Base-by-base conservation (phyloP, 257 asterid species). In the Nicotiana undulata region DNA sequence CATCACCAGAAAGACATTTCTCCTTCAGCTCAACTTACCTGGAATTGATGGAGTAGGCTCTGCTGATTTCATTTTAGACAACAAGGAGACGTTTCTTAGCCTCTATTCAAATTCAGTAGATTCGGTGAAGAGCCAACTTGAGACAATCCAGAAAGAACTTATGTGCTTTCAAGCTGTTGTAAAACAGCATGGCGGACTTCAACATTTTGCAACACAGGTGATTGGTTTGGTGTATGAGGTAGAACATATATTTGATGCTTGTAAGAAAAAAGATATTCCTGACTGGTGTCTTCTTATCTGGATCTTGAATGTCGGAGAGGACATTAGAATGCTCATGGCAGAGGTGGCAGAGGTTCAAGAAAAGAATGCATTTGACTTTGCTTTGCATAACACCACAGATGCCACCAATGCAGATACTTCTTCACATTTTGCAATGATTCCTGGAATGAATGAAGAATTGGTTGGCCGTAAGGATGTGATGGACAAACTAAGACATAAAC, bases 391-490 rank as follows among this genome's bases (percentile, higher is more conserved):
- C 63, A 55, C 58, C 11, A 9, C 18, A 37, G 51, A 55, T 31
- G 40, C 40, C 79, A 6, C 75, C 20, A 26, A 37, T 17, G 32
- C 60, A 11, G 32, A 26, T 44, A 67, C 32, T 63, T 29, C 32
- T 58, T 29, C 24, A 52, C 4, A 70, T 70, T 61, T 61, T 60
- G 26, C 75, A 46, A 56, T 20, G 51, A 37, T 7, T 7, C 20
- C 68, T 9, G 52, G 29, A 20, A 40, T 63, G 1, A 81, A 82
- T 4, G 82, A 82, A 8, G 59, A 65, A 7, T 15, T 56, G 12
- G 86, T 86, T 49, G 90, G 91, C 11, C 65, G 85, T 58, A 76
- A 74, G 37, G 76, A 66, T 7, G 80, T 80, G 32, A 64, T 10
- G 55, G 13, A 3, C 9, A 24, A 80, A n/a, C 46, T 86, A 44